Evolutionary conservation across 75 land plant species (phyloP), one percentile per base, ranked within the genome.

Genomic region (Picea sitchensis): DNA sequence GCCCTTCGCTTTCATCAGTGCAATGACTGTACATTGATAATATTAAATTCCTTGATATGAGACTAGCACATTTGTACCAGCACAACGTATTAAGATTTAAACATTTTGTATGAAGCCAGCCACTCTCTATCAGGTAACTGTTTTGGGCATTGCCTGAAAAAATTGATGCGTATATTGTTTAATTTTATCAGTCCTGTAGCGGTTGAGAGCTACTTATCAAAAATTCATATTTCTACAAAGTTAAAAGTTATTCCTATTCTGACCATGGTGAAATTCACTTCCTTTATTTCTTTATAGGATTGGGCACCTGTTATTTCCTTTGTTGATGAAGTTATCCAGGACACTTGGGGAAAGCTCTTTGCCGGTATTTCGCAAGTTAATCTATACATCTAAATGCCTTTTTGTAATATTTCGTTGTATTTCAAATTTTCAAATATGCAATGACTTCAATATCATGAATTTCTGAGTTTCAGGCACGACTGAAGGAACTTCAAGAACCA

Each of bases 231-330:
- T 32, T 34, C 69, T 65, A 65, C 31, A 30, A 26, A 30, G 12
- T 64, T n/a, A 30, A 47, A 47, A 47, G 14, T 26, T 11, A 23
- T 23, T 63, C 31, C 30, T 23, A 65, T 65, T 20, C 75, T 30
- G 76, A 54, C 41, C 32, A 18, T 4, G 17, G 5, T 26, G 34
- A 75, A 47, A 41, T 26, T 75, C 76, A 57, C 26, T 56, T 57
- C 57, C n/a, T n/a, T n/a, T n/a, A 73, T 9, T 77, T 79, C 14
- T 60, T 64, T 61, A 1, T 77, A 98, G 99, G 94, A 95, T 64
- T 98, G 98, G 99, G 73, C 17, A 57, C 59, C 84, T 41, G 62
- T 95, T 23, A 86, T 93, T 56, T 64, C 84, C 0, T 93, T 98
- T 75, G 63, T 92, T 79, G 84, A 90, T 77, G 83, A 86, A 20